Base-by-base conservation (phyloP, 441 rosid species). In the Raphanus hybrid region DNA sequence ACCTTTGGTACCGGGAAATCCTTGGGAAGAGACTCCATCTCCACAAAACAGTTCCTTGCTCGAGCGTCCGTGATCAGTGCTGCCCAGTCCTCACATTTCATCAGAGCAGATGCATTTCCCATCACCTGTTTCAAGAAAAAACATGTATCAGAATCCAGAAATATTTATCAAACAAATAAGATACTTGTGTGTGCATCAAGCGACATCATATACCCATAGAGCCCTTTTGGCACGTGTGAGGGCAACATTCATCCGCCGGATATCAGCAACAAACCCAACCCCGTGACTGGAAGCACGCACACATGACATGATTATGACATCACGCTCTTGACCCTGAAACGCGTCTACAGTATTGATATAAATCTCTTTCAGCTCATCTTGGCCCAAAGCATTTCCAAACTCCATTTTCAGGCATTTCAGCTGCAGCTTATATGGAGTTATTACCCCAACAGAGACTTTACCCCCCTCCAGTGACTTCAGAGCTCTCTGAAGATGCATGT, bases 311-410 rank as follows among this genome's bases (percentile, higher is more conserved):
- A 96, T 96, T 74, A 96, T 93, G 61, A 93, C 96, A 85, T 96
- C 99, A 64, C 99, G 98, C 75, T 96, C 99, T 84, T 96, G 99
- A 43, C 99, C 99, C 84, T 96, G 99, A 89, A 96, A 96, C 69
- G 99, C 99, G 77, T 96, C 99, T n/a, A 96, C 98, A 11, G 99
- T 96, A 78, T 96, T 96, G 55, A 96, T 96, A 80, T 96, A 96
- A 10, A 96, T 74, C 82, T 92, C 98, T 77, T 92, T 93, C 85
- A 97, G 87, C 70, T 93, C 99, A 74, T 93, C 99, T 39, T 94
- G 88, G 70, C 84, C 87, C 82, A 96, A 81, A 75, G 91, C 86
- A 74, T 87, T 84, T 35, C 91, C 90, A 75, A 96, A 96, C 82
- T 96, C 99, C 2, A 81, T 91, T 70, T 91, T 95, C 78, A 96